Base-by-base conservation (phyloP, 768 basidiomycete genomes). In the Fistulinella prunicolor region DNA sequence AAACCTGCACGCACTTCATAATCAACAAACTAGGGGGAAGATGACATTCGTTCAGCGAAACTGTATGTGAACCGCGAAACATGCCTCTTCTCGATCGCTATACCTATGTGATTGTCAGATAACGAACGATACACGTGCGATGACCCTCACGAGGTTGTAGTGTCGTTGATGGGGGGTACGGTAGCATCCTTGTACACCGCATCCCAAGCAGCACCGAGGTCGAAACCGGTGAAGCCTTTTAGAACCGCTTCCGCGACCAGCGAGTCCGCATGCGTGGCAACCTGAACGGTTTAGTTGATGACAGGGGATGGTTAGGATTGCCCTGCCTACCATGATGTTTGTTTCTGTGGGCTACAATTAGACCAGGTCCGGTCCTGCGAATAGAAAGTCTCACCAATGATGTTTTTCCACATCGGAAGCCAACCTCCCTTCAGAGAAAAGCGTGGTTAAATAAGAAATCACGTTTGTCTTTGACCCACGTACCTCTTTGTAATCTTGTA, bases 371-470 rank as follows among this genome's bases (percentile, higher is more conserved):
- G 7, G 2, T 13, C 8, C 2, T 35, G n/a, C 3, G 17, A 23
- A 23, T 9, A 12, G 37, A 17, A 1, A 21, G 23, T 54, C 71
- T 51, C 39, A 79, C 81, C 82, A 21, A 86, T 79, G 13, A 91
- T 77, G 51, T 91, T 91, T 68, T 90, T 91, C 89, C 89, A 92
- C 88, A 91, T 90, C 0, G 89, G 89, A 30, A 92, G 68, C 86
- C 89, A 89, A 3, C 89, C 89, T 14, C 86, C 79, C 81, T 75
- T 54, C 9, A 29, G 38, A 21, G 14, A 3, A 38, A 44, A 44
- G 14, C 6, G 9, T 14, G 6, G 26, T 46, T 53, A 6, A 50
- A 44, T 30, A 38, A 39, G n/a, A 6, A 2, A 41, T 30, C 32
- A 6, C 2, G 29, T 16, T 2, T 7, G 16, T 13, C n/a, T 6